A percentile compares a stretch with the other conserved stretches of the same genome.
Conservation (phyloP, 2,329 filamentous ascomycete genomes). For the Ascosphaera apis region DNA sequence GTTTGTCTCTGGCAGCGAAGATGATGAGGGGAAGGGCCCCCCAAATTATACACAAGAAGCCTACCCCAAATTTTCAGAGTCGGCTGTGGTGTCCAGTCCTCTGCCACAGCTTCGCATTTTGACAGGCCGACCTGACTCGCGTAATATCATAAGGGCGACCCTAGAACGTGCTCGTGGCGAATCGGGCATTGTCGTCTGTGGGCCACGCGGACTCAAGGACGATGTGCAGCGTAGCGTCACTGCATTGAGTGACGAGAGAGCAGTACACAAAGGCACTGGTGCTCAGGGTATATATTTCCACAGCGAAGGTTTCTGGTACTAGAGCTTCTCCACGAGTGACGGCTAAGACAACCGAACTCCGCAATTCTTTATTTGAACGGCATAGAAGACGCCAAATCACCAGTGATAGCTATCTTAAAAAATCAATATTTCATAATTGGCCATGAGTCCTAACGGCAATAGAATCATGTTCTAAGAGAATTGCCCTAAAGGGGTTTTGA, state of each 20-base stretch:
- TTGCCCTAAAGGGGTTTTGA: no score
- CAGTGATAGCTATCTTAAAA: no score
- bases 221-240: conserved; percentile 32
- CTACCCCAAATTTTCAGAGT: not conserved
- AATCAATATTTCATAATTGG: no score
- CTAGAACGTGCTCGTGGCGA: conserved; percentile 38
- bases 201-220: conserved; percentile 30
- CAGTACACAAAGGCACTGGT: conserved; percentile 42
- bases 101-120: conserved; percentile 12
- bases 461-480: no score
- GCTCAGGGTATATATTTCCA: conserved; percentile 41
- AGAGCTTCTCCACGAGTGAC: not conserved
- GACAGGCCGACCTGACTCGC: conserved; percentile 29
- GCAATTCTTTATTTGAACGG: not conserved
- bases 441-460: no score
- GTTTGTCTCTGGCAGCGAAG: not conserved
- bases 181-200: conserved; percentile 39
- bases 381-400: no score
- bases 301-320: conserved; percentile 33
- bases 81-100: not conserved
- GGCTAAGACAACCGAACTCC: not conserved
- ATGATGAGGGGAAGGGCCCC: conserved; percentile 3
- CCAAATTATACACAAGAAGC: conserved; percentile 2
- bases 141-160: conserved; percentile 28
- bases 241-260: conserved; percentile 37